Base-by-base conservation (phyloP, 371 early-diverging fungal species). In the Catenaria anguillulae region DNA sequence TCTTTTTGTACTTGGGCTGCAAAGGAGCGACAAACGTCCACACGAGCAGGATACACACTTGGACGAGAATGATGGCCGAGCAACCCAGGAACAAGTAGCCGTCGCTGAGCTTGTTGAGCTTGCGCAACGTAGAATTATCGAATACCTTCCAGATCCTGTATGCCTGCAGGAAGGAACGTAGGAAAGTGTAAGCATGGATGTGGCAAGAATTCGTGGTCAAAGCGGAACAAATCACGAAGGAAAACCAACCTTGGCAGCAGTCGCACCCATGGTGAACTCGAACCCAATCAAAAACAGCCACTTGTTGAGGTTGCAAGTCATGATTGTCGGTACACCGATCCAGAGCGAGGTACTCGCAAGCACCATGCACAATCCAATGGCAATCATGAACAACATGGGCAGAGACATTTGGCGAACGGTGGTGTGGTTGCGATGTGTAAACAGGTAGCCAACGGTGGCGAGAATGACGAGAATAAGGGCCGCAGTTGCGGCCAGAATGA, bases 61-160 rank as follows among this genome's bases (percentile, higher is more conserved):
- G 52, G 29, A 50, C 19, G 15, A 29, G 0, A 19, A 50, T 29
- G 52, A 50, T 29, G 29, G 23, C 8, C 26, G 31, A 29, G 52
- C 52, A 50, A 12, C 52, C 52, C 15, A 50, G 26, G 15, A 50
- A 6, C 29, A 50, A 23, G 52, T 50, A 29, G 15, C 13, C 10
- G 52, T 50, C 31, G 52, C 15, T 29, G 15, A 50, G 52, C 52
- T 50, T 50, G 52, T 50, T 26, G 29, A 50, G 52, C 52, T 50
- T 50, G 52, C 52, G 26, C 29, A 50, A 31, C 31, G 52, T 29
- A 1, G 29, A 8, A 31, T 50, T 50, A 19, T 50, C 52, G 19
- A 50, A 50, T 26, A 50, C 31, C 40, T 40, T 40, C 40, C 40
- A 40, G 40, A 40, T 40, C 40, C n/a, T 10, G 19, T 23, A n/a